Evolutionary conservation across 2,329 filamentous ascomycete genomes (phyloP), one percentile per base, ranked within the genome.

Genomic region (Cladosporium halotolerans): DNA sequence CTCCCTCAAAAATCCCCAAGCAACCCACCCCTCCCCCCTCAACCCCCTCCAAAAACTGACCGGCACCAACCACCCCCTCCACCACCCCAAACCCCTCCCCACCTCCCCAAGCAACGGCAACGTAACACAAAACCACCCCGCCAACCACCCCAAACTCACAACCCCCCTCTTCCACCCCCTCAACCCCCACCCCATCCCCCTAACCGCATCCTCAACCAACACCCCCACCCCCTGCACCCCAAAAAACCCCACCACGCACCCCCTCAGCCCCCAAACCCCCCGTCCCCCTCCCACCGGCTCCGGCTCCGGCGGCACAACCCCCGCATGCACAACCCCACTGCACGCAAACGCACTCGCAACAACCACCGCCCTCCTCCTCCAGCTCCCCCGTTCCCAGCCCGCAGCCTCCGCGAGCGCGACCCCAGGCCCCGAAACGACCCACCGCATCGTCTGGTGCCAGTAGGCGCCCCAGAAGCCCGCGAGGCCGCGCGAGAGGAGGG

Each of bases 401-500:
- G 23, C 23, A 7, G 5, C 23, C 9, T 39, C 16, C 13, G 42
- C 40, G 13, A 65, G 45, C 33, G 56, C 60, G 31, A 61, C 54
- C 4, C 65, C 66, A 2, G 62, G 60, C 38, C 58, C 60, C 3
- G 60, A 57, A 2, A 60, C 59, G 7, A 57, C 52, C 45, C 57
- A 55, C 9, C 66, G 58, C 62, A 67, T 63, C 23, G 60, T 63
- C 56, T 67, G 66, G 52, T 68, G 66, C 66, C 66, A 68, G 50
- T 62, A 67, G 13, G 18, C 31, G 7, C 63, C 61, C 66, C 66
- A 68, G 31, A 67, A 61, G 9, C 63, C 64, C 4, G 62, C 47
- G 1, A 68, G 48, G 13, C 65, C 65, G 28, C 56, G 42, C 6
- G 54, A 42, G 13, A 63, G 52, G 23, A 63, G 55, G 7, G 52